Evolutionary conservation across 768 basidiomycete species (phyloP).

Genomic region (Hemileccinum rubropunctum): DNA sequence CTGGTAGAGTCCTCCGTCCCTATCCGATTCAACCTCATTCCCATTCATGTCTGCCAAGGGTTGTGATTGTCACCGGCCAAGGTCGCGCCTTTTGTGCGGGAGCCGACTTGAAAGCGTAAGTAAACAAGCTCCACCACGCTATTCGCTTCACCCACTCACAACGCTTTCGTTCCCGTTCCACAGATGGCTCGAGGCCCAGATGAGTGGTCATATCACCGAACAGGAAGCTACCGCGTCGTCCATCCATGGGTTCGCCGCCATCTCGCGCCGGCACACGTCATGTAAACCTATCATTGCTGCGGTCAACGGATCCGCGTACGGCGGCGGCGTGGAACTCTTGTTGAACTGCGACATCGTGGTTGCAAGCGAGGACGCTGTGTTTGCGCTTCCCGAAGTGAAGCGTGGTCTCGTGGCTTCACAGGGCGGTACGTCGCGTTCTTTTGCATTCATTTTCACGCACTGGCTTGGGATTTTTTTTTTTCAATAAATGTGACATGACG

Average conservation of each 20-base stretch:
- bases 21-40: not conserved
- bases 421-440: slow-evolving; percentile 50
- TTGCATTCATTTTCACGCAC: not conserved
- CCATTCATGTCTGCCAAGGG: slow-evolving; percentile 42
- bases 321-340: slow-evolving; percentile 65
- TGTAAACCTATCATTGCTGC: slow-evolving; percentile 80
- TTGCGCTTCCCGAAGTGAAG: slow-evolving; percentile 76
- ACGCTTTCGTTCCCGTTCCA: not conserved
- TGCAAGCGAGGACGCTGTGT: slow-evolving; percentile 61
- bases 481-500: no score
- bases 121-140: slow-evolving; percentile 5
- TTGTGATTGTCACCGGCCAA: slow-evolving; percentile 68
- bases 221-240: slow-evolving; percentile 40
- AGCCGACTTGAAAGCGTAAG: slow-evolving; percentile 73
- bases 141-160: no score
- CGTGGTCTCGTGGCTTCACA: slow-evolving; percentile 71
- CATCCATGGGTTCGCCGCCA: slow-evolving; percentile 64
- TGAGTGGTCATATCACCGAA: slow-evolving; percentile 41
- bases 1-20: slow-evolving; percentile 51
- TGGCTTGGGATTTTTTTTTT: no score
- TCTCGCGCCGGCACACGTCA: slow-evolving; percentile 61
- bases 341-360: slow-evolving; percentile 79
- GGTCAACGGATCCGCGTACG: slow-evolving; percentile 70
- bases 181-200: slow-evolving; percentile 62
- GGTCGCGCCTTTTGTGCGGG: slow-evolving; percentile 78